Base-by-base conservation (phyloP, 1,284 basidiomycete species). In the Pterulicium gracile region DNA sequence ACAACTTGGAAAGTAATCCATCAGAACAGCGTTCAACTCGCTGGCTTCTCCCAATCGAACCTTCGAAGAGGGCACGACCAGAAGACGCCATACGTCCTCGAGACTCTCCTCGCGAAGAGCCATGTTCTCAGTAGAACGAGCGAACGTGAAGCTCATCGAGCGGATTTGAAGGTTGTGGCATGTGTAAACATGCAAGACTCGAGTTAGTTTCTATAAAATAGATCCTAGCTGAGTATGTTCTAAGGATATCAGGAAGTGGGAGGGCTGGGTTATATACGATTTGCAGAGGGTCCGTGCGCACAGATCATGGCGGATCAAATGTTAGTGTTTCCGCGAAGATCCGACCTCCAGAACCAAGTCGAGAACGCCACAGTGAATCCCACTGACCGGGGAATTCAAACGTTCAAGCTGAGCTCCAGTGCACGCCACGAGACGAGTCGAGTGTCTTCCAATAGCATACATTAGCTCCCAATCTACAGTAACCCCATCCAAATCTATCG, bases 161-260 rank as follows among this genome's bases (percentile, higher is more conserved):
- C 80, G 81, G 77, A 84, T 75, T 72, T 76, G 73, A 81, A 81
- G 73, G 70, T 77, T 77, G 77, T 65, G 81, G 81, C 81, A 84
- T 79, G 78, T 74, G 72, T 83, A 82, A 81, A 84, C 80, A 82
- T 83, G 81, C 81, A 77, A 81, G 79, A 85, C 79, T 81, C 79
- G 81, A 32, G 82, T 84, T 80, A 84, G 82, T 81, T 80, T 78
- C 81, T 85, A 81, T 84, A 79, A 74, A 85, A 86, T 73, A 86
- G 82, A 86, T 85, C 82, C 82, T 84, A 41, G 67, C 66, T 81
- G 81, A 86, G 82, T 85, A 85, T 85, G 82, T 83, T 84, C 81
- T 80, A 51, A 68, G 56, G 75, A 70, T 68, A 60, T 58, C 50
- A 22, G 0, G 22, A 49, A 46, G 50, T 47, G 19, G 42, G 50